A percentile compares a stretch with the other conserved stretches of the same genome.
Conservation (phyloP, 495 filamentous ascomycete species). For the Niebla homalea region DNA sequence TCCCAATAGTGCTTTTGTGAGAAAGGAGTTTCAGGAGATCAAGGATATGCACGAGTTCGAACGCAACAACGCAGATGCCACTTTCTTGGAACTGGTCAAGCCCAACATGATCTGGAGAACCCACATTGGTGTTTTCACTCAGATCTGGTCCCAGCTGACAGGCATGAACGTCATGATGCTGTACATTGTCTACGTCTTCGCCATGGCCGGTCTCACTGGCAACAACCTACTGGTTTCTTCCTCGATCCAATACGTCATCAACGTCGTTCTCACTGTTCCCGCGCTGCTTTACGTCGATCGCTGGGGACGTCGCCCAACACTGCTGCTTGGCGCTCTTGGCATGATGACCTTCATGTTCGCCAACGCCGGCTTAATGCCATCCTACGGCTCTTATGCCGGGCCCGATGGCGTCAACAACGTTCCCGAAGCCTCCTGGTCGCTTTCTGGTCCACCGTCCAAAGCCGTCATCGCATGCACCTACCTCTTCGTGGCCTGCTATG, state of each 20-base stretch:
- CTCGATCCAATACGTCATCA: slow-evolving; percentile 64
- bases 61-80: slow-evolving; percentile 41
- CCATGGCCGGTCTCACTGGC: slow-evolving; percentile 42
- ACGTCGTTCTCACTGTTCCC: slow-evolving; percentile 50
- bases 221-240: slow-evolving; percentile 56
- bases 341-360: slow-evolving; percentile 44
- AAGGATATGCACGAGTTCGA: slow-evolving; percentile 50
- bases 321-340: slow-evolving; percentile 35
- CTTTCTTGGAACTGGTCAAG: slow-evolving; percentile 43
- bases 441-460: slow-evolving; percentile 24
- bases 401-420: slow-evolving; percentile 28
- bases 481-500: slow-evolving; percentile 51
- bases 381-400: slow-evolving; percentile 46
- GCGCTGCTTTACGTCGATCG: slow-evolving; percentile 44
- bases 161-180: slow-evolving; percentile 74
- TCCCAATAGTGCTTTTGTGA: slow-evolving; percentile 45
- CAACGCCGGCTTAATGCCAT: slow-evolving; percentile 42
- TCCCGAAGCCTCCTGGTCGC: slow-evolving; percentile 27
- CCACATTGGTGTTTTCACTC: slow-evolving; percentile 56
- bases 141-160: slow-evolving; percentile 63
- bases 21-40: slow-evolving; percentile 54
- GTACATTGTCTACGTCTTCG: slow-evolving; percentile 68
- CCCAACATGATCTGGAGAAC: slow-evolving; percentile 56
- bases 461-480: slow-evolving; percentile 52
- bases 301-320: slow-evolving; percentile 37